A percentile compares a stretch with the other conserved stretches of the same genome.
Evolutionary conservation across 2,329 filamentous ascomycete genomes (phyloP).

Genomic region (Sporothrix euskadiensis): DNA sequence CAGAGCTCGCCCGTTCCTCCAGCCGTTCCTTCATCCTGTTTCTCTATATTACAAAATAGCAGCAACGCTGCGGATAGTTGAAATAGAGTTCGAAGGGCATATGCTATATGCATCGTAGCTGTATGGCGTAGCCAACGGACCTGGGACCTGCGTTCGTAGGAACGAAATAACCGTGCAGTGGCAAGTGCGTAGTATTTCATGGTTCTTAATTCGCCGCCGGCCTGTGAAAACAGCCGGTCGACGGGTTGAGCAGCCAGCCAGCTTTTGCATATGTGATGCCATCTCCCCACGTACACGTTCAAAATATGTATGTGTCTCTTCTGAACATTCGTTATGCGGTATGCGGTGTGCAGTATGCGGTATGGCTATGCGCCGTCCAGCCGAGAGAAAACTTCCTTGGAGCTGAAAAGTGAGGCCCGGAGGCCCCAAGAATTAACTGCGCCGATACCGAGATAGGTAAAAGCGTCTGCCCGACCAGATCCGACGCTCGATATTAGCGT

Average conservation of each 20-base stretch:
- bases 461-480: conserved; percentile 56
- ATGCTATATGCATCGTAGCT: too few species aligned
- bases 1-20: neutral
- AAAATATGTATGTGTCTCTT: neutral
- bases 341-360: neutral
- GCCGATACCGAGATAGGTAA: conserved; percentile 65
- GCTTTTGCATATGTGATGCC: neutral
- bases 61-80: neutral
- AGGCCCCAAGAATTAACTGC: conserved; percentile 63
- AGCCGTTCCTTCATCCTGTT: neutral
- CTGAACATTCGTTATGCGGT: neutral
- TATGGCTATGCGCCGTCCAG: neutral
- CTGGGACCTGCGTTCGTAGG: neutral
- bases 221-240: neutral
- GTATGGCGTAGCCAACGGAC: too few species aligned
- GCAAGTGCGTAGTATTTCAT: neutral
- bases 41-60: neutral
- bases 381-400: conserved; percentile 23
- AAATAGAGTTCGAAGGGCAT: too few species aligned
- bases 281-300: neutral
- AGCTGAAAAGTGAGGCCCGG: conserved; percentile 46
- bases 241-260: neutral
- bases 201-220: too few species aligned
- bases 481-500: neutral
- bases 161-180: neutral